Percentiles rank a stretch among this genome's conserved stretches.
phyloP scores from a whole-genome alignment of 805 yeast genomes.

The Dipodascus albidus region DNA sequence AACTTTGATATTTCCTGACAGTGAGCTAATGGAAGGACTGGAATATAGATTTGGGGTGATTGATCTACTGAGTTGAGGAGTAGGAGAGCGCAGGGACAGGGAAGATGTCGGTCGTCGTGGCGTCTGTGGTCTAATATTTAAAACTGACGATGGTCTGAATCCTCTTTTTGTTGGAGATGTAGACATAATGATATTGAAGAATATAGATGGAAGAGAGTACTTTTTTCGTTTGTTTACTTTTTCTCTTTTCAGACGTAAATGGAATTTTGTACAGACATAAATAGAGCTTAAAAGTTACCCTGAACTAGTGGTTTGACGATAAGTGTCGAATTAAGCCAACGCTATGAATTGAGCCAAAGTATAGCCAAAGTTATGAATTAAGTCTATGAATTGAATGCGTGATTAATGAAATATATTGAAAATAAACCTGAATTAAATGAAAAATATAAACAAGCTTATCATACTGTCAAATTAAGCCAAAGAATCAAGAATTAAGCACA shows the following conservation, averaged over 20 bases:
- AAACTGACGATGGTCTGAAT: neutral
- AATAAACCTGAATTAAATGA: no score
- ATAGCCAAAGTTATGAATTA: no score
- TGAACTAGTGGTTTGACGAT: no score
- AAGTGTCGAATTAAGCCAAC: no score
- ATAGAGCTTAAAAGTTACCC: neutral
- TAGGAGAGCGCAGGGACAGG: constrained; percentile 17
- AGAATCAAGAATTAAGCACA: no score
- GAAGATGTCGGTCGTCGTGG: constrained; percentile 20
- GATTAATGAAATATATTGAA: no score
- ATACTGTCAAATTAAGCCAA: no score
- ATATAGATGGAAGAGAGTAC: neutral
- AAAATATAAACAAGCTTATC: no score
- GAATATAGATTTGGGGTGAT: constrained; percentile 14
- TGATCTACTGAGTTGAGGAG: constrained; percentile 15
- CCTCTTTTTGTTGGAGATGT: neutral
- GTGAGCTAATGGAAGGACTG: neutral
- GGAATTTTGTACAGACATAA: no score
- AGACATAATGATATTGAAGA: neutral
- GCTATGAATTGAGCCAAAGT: no score
- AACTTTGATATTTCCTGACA: constrained; percentile 56
- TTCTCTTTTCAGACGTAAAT: no score
- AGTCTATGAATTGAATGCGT: no score
- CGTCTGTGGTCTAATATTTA: constrained; percentile 16
- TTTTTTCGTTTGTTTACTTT: neutral